Conservation (phyloP, 371 early-diverging fungal species). For the Apophysomyces trapeziformis region DNA sequence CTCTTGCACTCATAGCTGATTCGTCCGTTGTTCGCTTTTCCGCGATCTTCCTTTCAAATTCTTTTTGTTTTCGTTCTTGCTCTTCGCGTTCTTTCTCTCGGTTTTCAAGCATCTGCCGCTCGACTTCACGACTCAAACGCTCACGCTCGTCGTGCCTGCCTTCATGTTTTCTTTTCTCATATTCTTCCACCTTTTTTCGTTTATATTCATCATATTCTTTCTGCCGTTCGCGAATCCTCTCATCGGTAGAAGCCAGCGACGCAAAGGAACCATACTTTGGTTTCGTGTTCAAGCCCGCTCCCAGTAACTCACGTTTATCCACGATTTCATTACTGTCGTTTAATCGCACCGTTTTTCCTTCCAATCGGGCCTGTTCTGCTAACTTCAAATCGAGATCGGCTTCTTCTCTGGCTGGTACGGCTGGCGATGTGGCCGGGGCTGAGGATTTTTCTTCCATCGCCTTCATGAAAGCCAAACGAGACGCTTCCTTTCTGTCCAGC, state of each 20-base stretch:
- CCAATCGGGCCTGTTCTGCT: conserved; percentile 46
- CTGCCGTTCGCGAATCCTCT: conserved; percentile 50
- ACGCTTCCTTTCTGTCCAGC: conserved; percentile 46
- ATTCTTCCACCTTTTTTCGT: conserved; percentile 52
- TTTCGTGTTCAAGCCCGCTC: conserved; percentile 79
- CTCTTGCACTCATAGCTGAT: conserved; percentile 74
- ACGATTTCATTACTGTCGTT: conserved; percentile 82
- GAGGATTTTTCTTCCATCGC: conserved; percentile 28
- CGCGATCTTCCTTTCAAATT: conserved; percentile 57
- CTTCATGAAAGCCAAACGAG: conserved; percentile 40
- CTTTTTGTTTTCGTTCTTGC: conserved; percentile 56
- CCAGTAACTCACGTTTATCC: conserved; percentile 78
- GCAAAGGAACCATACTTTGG: conserved; percentile 42
- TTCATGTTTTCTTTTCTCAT: conserved; percentile 31
- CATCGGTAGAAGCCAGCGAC: conserved; percentile 36
- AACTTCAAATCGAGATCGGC: conserved; percentile 33
- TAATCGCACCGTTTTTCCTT: conserved; percentile 57
- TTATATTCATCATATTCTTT: conserved; percentile 57
- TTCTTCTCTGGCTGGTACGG: background rate
- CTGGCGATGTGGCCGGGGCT: conserved; percentile 1
- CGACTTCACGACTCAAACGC: conserved; percentile 48
- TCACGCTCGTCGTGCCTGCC: conserved; percentile 35
- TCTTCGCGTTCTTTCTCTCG: conserved; percentile 53
- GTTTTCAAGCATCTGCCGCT: conserved; percentile 61
- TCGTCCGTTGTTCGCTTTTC: conserved; percentile 72